These are phyloP conservation scores for Colletotrichum spaethianum DNA, from an alignment of 2,329 filamentous ascomycete genomes.

Conservation along the genomic window DNA sequence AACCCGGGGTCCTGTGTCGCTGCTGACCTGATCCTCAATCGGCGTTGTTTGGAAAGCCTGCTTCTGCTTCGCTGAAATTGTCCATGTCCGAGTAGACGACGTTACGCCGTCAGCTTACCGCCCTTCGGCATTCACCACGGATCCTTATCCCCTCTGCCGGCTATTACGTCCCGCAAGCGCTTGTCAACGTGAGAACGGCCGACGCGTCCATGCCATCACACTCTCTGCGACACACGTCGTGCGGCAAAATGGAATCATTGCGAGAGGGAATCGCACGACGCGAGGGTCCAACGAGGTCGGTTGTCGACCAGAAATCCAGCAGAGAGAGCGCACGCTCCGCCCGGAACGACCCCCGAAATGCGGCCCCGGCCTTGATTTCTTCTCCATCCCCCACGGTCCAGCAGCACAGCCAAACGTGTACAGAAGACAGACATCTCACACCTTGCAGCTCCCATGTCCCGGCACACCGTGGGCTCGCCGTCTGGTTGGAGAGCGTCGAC, in stretches of 20 bases:
- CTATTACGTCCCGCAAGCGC: background rate
- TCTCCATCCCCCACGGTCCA: background rate
- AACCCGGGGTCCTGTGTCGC: background rate
- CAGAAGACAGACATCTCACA: slow-evolving; percentile 3
- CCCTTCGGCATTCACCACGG: slow-evolving; percentile 14
- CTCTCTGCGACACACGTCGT: background rate
- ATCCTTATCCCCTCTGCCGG: background rate
- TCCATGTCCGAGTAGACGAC: slow-evolving; percentile 4
- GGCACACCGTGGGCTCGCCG: background rate
- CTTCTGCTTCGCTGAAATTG: background rate
- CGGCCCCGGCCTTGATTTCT: background rate
- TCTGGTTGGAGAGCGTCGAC: background rate
- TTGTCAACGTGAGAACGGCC: background rate
- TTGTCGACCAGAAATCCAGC: background rate
- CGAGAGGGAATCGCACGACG: slow-evolving; percentile 10
- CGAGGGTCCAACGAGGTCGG: background rate
- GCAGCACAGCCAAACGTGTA: background rate
- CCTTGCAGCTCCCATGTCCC: background rate
- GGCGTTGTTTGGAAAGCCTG: background rate
- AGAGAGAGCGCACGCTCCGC: background rate
- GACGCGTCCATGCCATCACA: background rate
- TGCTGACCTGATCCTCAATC: slow-evolving; percentile 3
- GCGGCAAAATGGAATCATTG: slow-evolving; percentile 18
- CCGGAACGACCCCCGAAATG: background rate
- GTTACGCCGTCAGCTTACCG: slow-evolving; percentile 34